Evolutionary conservation across 163 green algal genomes (phyloP).

Genomic region (Prototheca wickerhamii): DNA sequence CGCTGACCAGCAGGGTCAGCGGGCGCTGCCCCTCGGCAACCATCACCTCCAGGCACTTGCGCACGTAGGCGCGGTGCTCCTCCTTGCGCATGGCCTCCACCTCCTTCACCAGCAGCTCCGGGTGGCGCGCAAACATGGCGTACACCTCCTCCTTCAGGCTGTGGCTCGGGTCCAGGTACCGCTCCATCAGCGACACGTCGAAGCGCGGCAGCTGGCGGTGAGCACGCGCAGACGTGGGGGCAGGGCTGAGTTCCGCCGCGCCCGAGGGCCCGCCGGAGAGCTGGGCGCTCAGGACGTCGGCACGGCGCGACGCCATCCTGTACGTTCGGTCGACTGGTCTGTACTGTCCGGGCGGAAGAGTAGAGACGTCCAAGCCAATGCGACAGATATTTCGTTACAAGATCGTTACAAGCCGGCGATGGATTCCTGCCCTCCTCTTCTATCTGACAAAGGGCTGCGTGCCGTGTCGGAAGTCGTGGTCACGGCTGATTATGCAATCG

Average conservation of each 20-base stretch:
- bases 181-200: conserved; percentile 58
- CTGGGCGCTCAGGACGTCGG: neutral
- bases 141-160: conserved; percentile 50
- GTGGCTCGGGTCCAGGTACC: conserved; percentile 55
- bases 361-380: no score
- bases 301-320: neutral
- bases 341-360: neutral
- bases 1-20: conserved; percentile 6
- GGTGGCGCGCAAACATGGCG: conserved; percentile 54
- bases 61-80: conserved; percentile 70
- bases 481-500: no score
- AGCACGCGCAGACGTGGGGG: neutral
- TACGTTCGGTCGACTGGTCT: neutral
- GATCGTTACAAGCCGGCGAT: no score
- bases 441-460: no score
- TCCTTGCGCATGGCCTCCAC: conserved; percentile 72
- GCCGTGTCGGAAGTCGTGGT: no score
- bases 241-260: neutral
- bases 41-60: conserved; percentile 48
- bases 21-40: conserved; percentile 30
- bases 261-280: neutral
- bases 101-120: conserved; percentile 61
- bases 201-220: conserved; percentile 41
- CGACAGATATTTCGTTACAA: no score
- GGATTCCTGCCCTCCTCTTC: no score